phyloP scores from a whole-genome alignment of 768 basidiomycete species.

The Boletales sp. region DNA sequence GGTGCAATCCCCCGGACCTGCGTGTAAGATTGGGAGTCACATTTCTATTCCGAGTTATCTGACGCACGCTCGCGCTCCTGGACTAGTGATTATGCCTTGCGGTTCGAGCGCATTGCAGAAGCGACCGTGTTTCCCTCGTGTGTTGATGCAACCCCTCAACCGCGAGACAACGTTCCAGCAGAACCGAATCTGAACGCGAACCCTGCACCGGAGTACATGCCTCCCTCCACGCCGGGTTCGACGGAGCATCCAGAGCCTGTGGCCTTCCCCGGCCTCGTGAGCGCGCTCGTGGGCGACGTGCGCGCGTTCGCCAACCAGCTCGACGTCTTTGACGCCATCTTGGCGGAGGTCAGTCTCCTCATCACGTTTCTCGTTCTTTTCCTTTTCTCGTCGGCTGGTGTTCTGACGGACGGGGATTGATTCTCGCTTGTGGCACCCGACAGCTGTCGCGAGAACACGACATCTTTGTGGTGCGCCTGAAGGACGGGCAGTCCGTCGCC shows the following conservation, averaged over 20 bases:
- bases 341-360: constrained; percentile 9
- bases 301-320: constrained; percentile 4
- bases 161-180: no score
- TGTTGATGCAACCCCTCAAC: not conserved
- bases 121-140: not conserved
- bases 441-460: constrained; percentile 19
- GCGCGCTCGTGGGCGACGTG: constrained; percentile 8
- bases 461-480: constrained; percentile 14
- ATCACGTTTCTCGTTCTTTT: not conserved
- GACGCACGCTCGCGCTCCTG: no score
- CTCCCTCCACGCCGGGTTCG: not conserved
- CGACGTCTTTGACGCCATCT: constrained; percentile 8
- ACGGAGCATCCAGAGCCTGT: not conserved
- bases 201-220: not conserved
- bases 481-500: constrained; percentile 15
- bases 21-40: not conserved
- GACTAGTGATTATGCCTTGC: constrained; percentile 5
- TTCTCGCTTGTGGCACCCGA: no score
- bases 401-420: not conserved
- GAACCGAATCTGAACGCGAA: not conserved
- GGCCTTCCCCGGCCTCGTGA: not conserved
- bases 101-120: constrained; percentile 5
- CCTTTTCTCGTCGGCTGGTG: not conserved
- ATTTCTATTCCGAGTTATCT: no score
- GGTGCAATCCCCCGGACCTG: constrained; percentile 3